Evolutionary conservation across 306 rosid species (phyloP).

Genomic region (Arachis stenosperma): DNA sequence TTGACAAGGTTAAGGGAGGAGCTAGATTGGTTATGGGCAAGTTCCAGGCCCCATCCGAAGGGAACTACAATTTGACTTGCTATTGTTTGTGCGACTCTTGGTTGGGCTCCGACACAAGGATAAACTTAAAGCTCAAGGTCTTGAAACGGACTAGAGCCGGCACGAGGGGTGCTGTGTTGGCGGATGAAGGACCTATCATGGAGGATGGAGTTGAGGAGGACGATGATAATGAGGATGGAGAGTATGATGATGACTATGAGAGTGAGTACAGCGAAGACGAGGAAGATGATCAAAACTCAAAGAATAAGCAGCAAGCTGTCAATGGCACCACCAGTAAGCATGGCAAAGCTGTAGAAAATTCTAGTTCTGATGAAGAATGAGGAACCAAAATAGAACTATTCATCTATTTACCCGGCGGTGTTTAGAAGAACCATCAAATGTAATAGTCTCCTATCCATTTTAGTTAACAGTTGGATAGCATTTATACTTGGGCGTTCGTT

Average conservation of each 20-base stretch:
- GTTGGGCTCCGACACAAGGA: conserved; percentile 87
- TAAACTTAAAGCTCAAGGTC: conserved; percentile 71
- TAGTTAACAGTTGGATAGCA: conserved; percentile 32
- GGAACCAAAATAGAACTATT: conserved; percentile 28
- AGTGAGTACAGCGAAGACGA: conserved; percentile 63
- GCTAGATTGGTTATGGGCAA: conserved; percentile 80
- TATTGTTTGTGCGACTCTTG: conserved; percentile 90
- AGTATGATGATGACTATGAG: conserved; percentile 58
- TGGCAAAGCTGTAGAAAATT: conserved; percentile 46
- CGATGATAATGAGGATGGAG: conserved; percentile 54
- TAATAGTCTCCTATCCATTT: conserved; percentile 32
- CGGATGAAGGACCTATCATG: conserved; percentile 60
- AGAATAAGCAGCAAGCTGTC: conserved; percentile 49
- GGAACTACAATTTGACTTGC: conserved; percentile 83
- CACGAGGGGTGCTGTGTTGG: conserved; percentile 59
- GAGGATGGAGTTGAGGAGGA: conserved; percentile 64
- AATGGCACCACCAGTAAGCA: conserved; percentile 49
- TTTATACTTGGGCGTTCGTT: conserved; percentile 19
- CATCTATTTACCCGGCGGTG: conserved; percentile 17
- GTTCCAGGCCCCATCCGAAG: conserved; percentile 93
- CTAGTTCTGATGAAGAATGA: conserved; percentile 58
- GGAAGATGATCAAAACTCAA: conserved; percentile 53
- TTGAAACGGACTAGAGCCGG: conserved; percentile 97
- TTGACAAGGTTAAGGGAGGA: conserved; percentile 84
- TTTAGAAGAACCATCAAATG: conserved; percentile 34